Evolutionary conservation across 2,329 filamentous ascomycete genomes (phyloP).

Genomic region (Xylaria sp.): DNA sequence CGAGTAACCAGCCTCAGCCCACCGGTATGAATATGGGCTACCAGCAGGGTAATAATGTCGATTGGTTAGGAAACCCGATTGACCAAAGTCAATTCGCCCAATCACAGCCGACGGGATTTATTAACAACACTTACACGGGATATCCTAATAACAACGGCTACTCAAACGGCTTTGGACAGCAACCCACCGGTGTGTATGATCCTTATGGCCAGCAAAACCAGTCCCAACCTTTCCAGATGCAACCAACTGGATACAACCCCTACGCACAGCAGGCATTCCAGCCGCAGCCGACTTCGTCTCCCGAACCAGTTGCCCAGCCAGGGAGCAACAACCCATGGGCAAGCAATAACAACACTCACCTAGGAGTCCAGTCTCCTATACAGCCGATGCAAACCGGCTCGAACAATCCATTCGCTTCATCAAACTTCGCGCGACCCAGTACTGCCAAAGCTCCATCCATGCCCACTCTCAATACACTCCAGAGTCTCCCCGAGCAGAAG

Average conservation of each 20-base stretch:
- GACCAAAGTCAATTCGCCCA: slow-evolving; percentile 77
- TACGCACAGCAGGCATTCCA: slow-evolving; percentile 63
- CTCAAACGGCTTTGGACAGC: slow-evolving; percentile 73
- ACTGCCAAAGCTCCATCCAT: slow-evolving; percentile 68
- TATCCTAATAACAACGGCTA: slow-evolving; percentile 72
- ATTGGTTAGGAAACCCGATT: slow-evolving; percentile 97
- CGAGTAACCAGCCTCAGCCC: slow-evolving; percentile 72
- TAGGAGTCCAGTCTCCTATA: slow-evolving; percentile 66
- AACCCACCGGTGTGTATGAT: slow-evolving; percentile 75
- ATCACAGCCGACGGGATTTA: slow-evolving; percentile 85
- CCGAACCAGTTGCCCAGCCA: slow-evolving; percentile 74
- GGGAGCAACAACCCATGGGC: slow-evolving; percentile 98
- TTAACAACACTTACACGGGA: slow-evolving; percentile 64
- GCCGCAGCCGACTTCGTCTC: slow-evolving; percentile 56
- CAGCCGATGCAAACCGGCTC: slow-evolving; percentile 91
- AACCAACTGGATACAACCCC: slow-evolving; percentile 66
- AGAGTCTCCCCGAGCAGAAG: slow-evolving; percentile 80
- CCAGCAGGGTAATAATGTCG: slow-evolving; percentile 94
- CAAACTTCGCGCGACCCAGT: slow-evolving; percentile 67
- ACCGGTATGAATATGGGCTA: slow-evolving; percentile 98
- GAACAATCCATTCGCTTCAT: slow-evolving; percentile 92
- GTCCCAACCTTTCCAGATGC: slow-evolving; percentile 57
- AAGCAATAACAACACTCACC: slow-evolving; percentile 65
- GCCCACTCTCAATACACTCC: slow-evolving; percentile 74
- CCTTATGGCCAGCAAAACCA: slow-evolving; percentile 68